Conservation (phyloP, 164 flowering plant genomes). For the Saururus chinensis region DNA sequence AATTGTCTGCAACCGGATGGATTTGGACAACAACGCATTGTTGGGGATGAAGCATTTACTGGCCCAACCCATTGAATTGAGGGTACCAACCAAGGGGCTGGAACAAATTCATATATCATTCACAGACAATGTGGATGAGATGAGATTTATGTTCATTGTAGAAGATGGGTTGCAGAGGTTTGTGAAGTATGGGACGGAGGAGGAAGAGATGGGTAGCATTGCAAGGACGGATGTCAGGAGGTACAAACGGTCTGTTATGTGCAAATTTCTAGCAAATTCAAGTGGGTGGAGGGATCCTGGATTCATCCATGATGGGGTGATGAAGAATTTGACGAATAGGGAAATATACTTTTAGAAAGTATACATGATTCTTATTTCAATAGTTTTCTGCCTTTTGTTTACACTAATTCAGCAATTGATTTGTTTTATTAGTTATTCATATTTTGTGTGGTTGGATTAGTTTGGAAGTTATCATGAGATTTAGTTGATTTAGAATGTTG, state of each 20-base stretch:
- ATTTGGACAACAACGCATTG: slow-evolving; percentile 74
- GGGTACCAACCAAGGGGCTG: slow-evolving; percentile 48
- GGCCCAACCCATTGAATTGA: slow-evolving; percentile 32
- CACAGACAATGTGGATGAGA: slow-evolving; percentile 54
- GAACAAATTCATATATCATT: slow-evolving; percentile 82
- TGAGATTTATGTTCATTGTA: slow-evolving; percentile 82
- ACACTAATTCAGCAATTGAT: no score
- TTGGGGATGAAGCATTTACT: slow-evolving; percentile 62
- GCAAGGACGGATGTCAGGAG: slow-evolving; percentile 46
- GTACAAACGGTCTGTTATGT: slow-evolving; percentile 83
- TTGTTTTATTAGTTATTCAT: no score
- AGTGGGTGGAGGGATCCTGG: slow-evolving; percentile 98
- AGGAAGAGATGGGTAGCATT: slow-evolving; percentile 18
- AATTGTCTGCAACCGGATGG: slow-evolving; percentile 27
- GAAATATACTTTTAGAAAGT: slow-evolving; percentile 77
- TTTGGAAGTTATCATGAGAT: no score
- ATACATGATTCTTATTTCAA: no score
- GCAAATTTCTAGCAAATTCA: slow-evolving; percentile 72
- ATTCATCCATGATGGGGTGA: slow-evolving; percentile 68
- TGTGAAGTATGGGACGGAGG: slow-evolving; percentile 53
- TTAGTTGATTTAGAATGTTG: no score
- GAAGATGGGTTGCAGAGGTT: slow-evolving; percentile 40
- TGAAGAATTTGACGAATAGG: slow-evolving; percentile 57
- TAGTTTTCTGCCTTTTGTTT: no score
- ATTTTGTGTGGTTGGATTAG: no score